Conservation (phyloP, 805 yeast species). For the Nadsonia fulvescens region DNA sequence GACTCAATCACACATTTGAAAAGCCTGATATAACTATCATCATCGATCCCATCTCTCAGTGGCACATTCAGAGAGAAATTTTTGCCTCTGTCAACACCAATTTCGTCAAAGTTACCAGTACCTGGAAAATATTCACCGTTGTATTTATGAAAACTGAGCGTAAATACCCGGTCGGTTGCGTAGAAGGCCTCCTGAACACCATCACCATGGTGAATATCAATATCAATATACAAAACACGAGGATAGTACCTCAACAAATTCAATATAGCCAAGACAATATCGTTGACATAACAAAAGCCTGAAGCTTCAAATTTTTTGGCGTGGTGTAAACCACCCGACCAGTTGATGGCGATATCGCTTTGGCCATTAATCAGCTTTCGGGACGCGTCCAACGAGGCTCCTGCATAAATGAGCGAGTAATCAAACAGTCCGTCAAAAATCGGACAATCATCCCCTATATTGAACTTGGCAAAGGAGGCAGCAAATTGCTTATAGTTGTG, state of each 20-base stretch:
- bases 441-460: slow-evolving; percentile 89
- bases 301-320: slow-evolving; percentile 82
- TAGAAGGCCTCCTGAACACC: slow-evolving; percentile 92
- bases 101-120: slow-evolving; percentile 72
- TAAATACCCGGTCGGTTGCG: slow-evolving; percentile 81
- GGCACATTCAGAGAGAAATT: slow-evolving; percentile 77
- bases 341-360: slow-evolving; percentile 81
- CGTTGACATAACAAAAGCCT: slow-evolving; percentile 83
- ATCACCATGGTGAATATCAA: slow-evolving; percentile 87
- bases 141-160: slow-evolving; percentile 78
- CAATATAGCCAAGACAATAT: slow-evolving; percentile 69
- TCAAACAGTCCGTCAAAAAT: slow-evolving; percentile 90
- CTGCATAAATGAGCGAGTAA: slow-evolving; percentile 70
- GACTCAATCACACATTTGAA: slow-evolving; percentile 78
- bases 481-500: slow-evolving; percentile 44
- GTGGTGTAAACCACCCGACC: slow-evolving; percentile 88
- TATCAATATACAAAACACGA: slow-evolving; percentile 73
- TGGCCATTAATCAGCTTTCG: slow-evolving; percentile 64
- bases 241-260: slow-evolving; percentile 69
- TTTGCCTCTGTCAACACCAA: slow-evolving; percentile 73
- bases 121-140: slow-evolving; percentile 86
- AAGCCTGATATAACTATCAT: slow-evolving; percentile 43
- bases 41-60: slow-evolving; percentile 84
- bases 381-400: slow-evolving; percentile 83
- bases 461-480: slow-evolving; percentile 47